Conservation (phyloP, 164 flowering plant species). For the Saururus chinensis region DNA sequence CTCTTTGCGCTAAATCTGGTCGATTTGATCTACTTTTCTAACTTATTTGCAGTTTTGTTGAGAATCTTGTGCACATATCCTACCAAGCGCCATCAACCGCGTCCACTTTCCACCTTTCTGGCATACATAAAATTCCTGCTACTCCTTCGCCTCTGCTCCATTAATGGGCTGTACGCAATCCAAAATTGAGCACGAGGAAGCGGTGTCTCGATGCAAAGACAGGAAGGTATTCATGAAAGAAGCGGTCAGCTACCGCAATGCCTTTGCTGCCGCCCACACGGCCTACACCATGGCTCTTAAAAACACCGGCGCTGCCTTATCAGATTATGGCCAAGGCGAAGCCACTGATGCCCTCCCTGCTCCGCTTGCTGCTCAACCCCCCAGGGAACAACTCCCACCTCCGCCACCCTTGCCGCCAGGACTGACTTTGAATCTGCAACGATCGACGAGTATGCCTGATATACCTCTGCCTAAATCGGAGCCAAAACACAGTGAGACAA, state of each 20-base stretch:
- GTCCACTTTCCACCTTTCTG: too few species aligned
- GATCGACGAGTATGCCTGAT: conserved; percentile 61
- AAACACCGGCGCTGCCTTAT: conserved; percentile 75
- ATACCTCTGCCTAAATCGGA: conserved; percentile 16
- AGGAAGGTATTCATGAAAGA: conserved; percentile 58
- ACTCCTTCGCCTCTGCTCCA: not conserved
- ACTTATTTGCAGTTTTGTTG: too few species aligned
- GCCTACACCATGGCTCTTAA: conserved; percentile 60
- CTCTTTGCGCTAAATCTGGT: too few species aligned
- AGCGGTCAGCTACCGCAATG: conserved; percentile 50
- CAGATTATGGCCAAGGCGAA: conserved; percentile 74
- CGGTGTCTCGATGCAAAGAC: conserved; percentile 68
- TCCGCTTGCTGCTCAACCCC: conserved; percentile 28
- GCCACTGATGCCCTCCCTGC: conserved; percentile 24
- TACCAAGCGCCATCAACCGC: too few species aligned
- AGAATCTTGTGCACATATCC: too few species aligned
- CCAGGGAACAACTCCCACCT: conserved; percentile 50
- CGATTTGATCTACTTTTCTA: too few species aligned
- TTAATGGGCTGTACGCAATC: conserved; percentile 86
- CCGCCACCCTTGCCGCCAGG: conserved; percentile 51
- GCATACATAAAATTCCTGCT: too few species aligned
- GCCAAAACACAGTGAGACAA: conserved; percentile 11
- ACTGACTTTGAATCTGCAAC: conserved; percentile 25
- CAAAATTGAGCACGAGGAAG: conserved; percentile 83
- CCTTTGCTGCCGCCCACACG: conserved; percentile 73